Evolutionary conservation across 495 filamentous ascomycete genomes (phyloP).

Genomic region (Chlorociboria aeruginascens): DNA sequence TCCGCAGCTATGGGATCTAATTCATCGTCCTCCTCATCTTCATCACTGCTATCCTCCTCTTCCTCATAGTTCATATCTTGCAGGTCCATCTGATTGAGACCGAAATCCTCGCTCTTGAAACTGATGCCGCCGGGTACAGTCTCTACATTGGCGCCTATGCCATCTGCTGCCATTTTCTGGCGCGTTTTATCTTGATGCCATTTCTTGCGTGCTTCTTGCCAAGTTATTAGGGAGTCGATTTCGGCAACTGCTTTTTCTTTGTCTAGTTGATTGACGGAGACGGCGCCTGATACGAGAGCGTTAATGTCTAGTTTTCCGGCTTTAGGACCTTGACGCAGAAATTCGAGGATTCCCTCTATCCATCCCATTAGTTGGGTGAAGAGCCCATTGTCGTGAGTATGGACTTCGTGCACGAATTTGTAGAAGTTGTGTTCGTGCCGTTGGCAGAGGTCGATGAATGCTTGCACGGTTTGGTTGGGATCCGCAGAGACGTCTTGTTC

Average conservation of each 20-base stretch:
- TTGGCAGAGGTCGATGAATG: conserved; percentile 94
- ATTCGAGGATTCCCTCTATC: conserved; percentile 94
- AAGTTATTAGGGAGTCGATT: conserved; percentile 74
- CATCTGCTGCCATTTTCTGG: conserved; percentile 95
- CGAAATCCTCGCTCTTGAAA: conserved; percentile 75
- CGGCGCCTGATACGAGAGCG: conserved; percentile 70
- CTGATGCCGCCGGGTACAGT: conserved; percentile 34
- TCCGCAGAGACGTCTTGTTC: conserved; percentile 87
- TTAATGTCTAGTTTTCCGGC: conserved; percentile 86
- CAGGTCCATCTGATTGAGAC: conserved; percentile 74
- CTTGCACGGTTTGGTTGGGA: conserved; percentile 97
- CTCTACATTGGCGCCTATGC: conserved; percentile 27
- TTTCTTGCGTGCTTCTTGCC: conserved; percentile 89
- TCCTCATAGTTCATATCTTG: conserved; percentile 71
- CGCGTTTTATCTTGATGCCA: conserved; percentile 97
- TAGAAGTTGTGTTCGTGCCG: conserved; percentile 95
- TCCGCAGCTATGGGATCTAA: conserved; percentile 80
- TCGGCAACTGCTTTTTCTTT: conserved; percentile 61
- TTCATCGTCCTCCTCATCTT: conserved; percentile 65
- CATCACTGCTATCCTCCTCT: conserved; percentile 47
- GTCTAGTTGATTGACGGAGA: conserved; percentile 53
- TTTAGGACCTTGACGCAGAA: conserved; percentile 72
- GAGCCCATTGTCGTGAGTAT: conserved; percentile 93
- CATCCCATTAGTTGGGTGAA: conserved; percentile 94
- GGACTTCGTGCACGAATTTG: conserved; percentile 97